Conservation (phyloP, 495 filamentous ascomycete species). For the Trichoderma reesei region DNA sequence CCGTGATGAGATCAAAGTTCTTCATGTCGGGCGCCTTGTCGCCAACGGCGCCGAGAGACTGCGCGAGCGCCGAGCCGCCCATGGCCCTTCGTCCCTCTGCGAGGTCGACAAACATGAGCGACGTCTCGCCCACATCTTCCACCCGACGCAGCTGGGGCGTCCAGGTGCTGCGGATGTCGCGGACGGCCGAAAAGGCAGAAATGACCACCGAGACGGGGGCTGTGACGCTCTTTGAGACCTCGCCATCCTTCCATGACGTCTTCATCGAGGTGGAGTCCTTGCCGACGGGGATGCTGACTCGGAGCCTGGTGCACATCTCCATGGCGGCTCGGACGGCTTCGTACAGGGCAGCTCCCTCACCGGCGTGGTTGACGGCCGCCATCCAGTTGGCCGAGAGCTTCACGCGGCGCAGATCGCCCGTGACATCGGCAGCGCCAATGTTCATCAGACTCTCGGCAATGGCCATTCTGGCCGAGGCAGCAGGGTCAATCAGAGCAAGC, state of each 20-base stretch:
- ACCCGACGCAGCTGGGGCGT: slow-evolving; percentile 74
- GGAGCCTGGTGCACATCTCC: slow-evolving; percentile 70
- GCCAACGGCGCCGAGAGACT: slow-evolving; percentile 83
- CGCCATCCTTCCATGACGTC: slow-evolving; percentile 80
- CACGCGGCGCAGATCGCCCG: slow-evolving; percentile 64
- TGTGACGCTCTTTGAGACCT: slow-evolving; percentile 71
- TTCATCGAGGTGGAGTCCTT: slow-evolving; percentile 99
- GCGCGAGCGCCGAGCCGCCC: slow-evolving; percentile 87
- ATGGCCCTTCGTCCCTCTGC: slow-evolving; percentile 66
- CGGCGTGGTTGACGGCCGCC: slow-evolving; percentile 86
- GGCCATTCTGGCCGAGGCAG: slow-evolving; percentile 92
- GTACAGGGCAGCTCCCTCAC: slow-evolving; percentile 89
- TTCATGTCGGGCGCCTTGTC: slow-evolving; percentile 76
- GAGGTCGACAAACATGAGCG: slow-evolving; percentile 86
- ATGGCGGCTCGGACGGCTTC: slow-evolving; percentile 89
- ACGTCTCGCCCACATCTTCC: slow-evolving; percentile 82
- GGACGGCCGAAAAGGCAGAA: slow-evolving; percentile 78
- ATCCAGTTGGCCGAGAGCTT: slow-evolving; percentile 97
- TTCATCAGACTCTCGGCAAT: slow-evolving; percentile 93
- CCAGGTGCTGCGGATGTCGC: slow-evolving; percentile 77
- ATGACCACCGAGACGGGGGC: slow-evolving; percentile 85
- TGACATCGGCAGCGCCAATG: slow-evolving; percentile 74
- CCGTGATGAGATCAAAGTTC: slow-evolving; percentile 69
- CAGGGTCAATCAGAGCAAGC: slow-evolving; percentile 80
- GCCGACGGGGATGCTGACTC: slow-evolving; percentile 87